Base-by-base conservation (phyloP, 192 early-diverging fungal species). In the Rhizoclosmatium globosum region DNA sequence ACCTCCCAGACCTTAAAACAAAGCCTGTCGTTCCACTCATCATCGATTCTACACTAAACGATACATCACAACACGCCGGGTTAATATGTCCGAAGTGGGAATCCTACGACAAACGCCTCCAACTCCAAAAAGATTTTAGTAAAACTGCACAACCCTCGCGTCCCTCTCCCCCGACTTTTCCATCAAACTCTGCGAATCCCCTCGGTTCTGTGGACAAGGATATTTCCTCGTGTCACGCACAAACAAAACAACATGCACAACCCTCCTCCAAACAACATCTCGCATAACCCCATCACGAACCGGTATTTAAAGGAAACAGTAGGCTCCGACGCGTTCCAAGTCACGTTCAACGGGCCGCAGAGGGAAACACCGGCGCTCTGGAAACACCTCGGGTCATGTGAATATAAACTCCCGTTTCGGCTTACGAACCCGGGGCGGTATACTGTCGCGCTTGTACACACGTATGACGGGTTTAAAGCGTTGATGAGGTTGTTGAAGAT, bases 311-410 rank as follows among this genome's bases (percentile, higher is more conserved):
- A 62, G 21, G 7, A 7, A 19, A 39, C 9, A 62, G 6, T 62
- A 7, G 60, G 60, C 23, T 1, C 60, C 7, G 60, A 74, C 59
- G 72, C 72, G 15, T 74, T 74, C 19, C 19, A 48, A 1, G 4
- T 74, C 44, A 44, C 46, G 1, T 74, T 74, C 46, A 38, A n/a
- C 4, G 72, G 72, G 2, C 72, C 72, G 2, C 17, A 74, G 43
- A 56, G 72, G 9, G 42, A 6, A 1, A 46, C 75, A 0, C 75
- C 75, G 21, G 44, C 75, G 4, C 7, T 42, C 19, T 77, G 75
- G 75, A 38, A 53, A 13, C 75, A 77, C 50, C 44, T 77, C n/a
- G 75, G 75, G 47, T 17, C 65, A 2, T 77, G 75, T 57, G 3
- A 4, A 9, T 77, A 77, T 61, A 77, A 77, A 57, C 65, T 53